Percentiles rank a stretch among this genome's conserved stretches.
These are phyloP conservation scores for Calonectria fujianensis DNA, from an alignment of 2,329 filamentous ascomycete genomes.

Conservation along the genomic window DNA sequence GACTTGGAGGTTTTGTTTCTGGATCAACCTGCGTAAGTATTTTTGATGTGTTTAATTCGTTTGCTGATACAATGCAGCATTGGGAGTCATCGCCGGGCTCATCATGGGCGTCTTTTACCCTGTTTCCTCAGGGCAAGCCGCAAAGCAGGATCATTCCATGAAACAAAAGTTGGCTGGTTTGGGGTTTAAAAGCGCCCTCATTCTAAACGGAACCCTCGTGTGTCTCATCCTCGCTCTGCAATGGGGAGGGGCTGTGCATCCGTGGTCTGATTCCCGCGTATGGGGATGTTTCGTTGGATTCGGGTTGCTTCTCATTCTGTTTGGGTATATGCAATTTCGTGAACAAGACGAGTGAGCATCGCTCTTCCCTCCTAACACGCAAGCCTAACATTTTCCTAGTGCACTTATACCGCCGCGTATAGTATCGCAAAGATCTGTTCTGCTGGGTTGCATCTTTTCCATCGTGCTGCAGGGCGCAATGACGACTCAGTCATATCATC, in stretches of 20 bases:
- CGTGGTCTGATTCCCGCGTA: constrained; percentile 50
- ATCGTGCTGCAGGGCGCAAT: constrained; percentile 48
- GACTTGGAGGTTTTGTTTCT: constrained; percentile 52
- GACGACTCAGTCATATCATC: constrained; percentile 48
- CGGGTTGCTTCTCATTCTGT: constrained; percentile 41
- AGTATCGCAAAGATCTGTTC: constrained; percentile 42
- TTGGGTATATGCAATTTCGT: constrained; percentile 39
- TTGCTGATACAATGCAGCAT: constrained; percentile 23
- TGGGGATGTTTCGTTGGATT: constrained; percentile 51
- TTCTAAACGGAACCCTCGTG: constrained; percentile 38
- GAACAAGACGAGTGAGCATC: constrained; percentile 43
- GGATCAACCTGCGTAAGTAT: constrained; percentile 49
- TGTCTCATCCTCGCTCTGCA: constrained; percentile 52
- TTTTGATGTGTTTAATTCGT: neutral
- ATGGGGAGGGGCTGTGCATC: constrained; percentile 50
- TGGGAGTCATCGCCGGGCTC: constrained; percentile 38
- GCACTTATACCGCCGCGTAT: constrained; percentile 46
- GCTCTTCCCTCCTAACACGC: rapidly evolving
- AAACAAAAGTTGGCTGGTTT: constrained; percentile 38
- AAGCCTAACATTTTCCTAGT: constrained; percentile 10
- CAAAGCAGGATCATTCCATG: neutral
- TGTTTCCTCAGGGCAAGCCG: constrained; percentile 34
- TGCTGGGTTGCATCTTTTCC: constrained; percentile 45
- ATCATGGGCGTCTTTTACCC: constrained; percentile 43
- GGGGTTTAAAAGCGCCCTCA: constrained; percentile 42